Evolutionary conservation across 2,329 filamentous ascomycete species (phyloP), one percentile per base, ranked within the genome.

Genomic region (Didymella arachidicola): DNA sequence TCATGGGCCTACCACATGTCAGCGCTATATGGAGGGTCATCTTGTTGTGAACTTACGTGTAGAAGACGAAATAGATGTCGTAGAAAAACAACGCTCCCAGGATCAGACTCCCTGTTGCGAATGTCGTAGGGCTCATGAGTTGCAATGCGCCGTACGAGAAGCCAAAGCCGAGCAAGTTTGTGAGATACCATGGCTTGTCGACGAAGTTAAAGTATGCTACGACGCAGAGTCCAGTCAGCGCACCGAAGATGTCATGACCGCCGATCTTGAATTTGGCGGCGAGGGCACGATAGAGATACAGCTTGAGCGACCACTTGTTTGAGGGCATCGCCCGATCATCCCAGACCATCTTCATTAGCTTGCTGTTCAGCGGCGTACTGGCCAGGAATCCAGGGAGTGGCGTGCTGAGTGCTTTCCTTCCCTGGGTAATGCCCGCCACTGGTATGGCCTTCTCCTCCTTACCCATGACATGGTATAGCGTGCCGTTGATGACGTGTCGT

Each of bases 1-100:
- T 95, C 73, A 91, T 88, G 0, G 91, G 91, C 0, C 87, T 89
- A 43, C 29, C 32, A 5, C 1, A 1, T 27, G 18, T 41, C 39
- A 62, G 66, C 45, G 30, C 14, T 7, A 14, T 4, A 7, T 16
- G 12, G 7, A 38, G 14, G 7, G 3, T 11, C 2, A 4, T 32
- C n/a, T 1, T 29, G 12, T n/a, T 25, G 11, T 11, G 41, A 16
- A 82, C 86, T 78, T 73, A 88, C 80, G 90, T 93, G 73, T 90
- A 95, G 73, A 95, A 95, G 6, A 95, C 91, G 83, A 94, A 93
- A 76, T 95, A 88, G 47, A 99, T 94, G 73, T 99, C 94, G 72
- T 99, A 99, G 71, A 96, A 87, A 80, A 98, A 98, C 1, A 98
- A 82, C 0, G 89, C 91, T 10, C 82, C 80, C 1, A 98, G 82